Base-by-base conservation (phyloP, 2,329 filamentous ascomycete species). In the Alternaria atra region DNA sequence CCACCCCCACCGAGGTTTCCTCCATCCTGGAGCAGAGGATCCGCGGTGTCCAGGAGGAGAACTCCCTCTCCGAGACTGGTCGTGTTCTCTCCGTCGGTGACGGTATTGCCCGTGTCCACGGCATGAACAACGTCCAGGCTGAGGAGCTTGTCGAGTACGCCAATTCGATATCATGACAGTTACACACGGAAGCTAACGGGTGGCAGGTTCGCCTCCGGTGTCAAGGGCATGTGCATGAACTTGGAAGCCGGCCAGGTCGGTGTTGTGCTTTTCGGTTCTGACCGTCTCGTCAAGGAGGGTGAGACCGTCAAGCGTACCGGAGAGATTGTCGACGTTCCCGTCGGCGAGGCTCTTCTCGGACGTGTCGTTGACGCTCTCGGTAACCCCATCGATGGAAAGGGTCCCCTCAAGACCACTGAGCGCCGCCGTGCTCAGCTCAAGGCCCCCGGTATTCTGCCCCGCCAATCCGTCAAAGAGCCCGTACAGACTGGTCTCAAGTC, bases 181-280 rank as follows among this genome's bases (percentile, higher is more conserved):
- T 61, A 42, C 55, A 60, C 52, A 61, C 23, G 58, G 62, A 60
- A 58, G 69, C 75, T 78, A 70, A 78, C 69, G 60, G 63, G 64
- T 55, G 47, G 60, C 73, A 97, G 94, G 88, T 99, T 99, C 87
- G 93, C 95, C 79, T 99, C 95, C 73, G 95, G 95, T 84, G 95
- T 98, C 85, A 98, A 98, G 91, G 95, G 95, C 84, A 99, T 99
- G 95, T 98, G 94, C 92, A 98, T 99, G 94, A 99, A 99, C 92
- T 90, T 99, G 85, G 95, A 99, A 87, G 95, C 95, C 84, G 95
- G 95, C 84, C 95, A 98, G 86, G 95, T 99, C 86, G 95, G 95
- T 97, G 94, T 99, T 80, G 95, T 99, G 89, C 89, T 99, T 81
- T 99, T 99, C 89, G 95, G 95, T 90, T 98, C 95, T 81, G 95